A percentile compares a stretch with the other conserved stretches of the same genome.
Conservation (phyloP, 2,329 filamentous ascomycete genomes). For the Orbilia ellipsospora region DNA sequence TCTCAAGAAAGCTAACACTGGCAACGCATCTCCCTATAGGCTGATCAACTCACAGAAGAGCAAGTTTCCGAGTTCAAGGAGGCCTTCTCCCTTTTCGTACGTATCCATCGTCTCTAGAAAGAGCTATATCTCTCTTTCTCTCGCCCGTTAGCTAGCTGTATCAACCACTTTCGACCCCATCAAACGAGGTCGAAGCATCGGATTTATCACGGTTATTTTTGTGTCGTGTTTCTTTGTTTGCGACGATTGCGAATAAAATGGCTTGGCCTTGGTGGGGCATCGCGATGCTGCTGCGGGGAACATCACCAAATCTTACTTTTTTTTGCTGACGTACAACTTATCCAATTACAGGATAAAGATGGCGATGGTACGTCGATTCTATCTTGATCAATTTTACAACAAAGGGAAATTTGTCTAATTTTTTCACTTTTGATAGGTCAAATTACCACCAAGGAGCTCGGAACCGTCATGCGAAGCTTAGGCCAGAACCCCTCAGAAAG, state of each 20-base stretch:
- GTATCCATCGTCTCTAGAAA: conserved; percentile 63
- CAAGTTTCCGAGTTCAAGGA: conserved; percentile 99
- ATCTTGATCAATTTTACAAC: neutral
- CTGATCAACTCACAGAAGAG: conserved; percentile 98
- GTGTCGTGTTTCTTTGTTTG: neutral
- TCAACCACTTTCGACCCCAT: neutral
- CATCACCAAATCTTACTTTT: neutral
- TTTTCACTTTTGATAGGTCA: conserved; percentile 70
- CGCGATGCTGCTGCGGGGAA: conserved; percentile 13
- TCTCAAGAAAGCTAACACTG: too few species aligned
- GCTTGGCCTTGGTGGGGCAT: conserved; percentile 7
- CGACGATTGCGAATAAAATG: conserved; percentile 1
- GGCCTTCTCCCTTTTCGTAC: conserved; percentile 99
- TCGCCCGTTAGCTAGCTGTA: neutral
- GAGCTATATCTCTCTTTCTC: neutral
- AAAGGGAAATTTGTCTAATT: conserved; percentile 1
- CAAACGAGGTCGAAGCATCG: neutral
- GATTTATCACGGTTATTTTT: neutral
- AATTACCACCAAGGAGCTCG: conserved; percentile 91
- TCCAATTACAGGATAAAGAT: conserved; percentile 78
- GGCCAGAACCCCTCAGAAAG: conserved; percentile 91
- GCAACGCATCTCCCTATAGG: conserved; percentile 68
- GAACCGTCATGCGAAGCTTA: conserved; percentile 89
- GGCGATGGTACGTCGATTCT: conserved; percentile 74
- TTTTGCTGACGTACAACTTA: conserved; percentile 26